These are phyloP conservation scores for Diutina neorugosa DNA, from an alignment of 1,139 yeast species.

Conservation along the genomic window DNA sequence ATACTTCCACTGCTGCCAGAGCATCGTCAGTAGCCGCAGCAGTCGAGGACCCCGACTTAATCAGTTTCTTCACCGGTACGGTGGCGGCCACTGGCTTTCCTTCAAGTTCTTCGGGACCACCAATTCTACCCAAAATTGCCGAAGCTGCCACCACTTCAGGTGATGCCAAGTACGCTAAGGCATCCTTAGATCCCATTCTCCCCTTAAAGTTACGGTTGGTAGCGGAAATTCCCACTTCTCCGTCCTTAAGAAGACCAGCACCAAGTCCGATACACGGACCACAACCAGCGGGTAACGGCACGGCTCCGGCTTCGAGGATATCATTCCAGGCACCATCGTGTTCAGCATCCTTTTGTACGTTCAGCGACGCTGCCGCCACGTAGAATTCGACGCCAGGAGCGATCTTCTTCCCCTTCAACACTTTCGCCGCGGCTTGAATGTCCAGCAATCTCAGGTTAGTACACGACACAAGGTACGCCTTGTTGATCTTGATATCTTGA, in stretches of 20 bases:
- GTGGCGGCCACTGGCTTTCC: slow-evolving; percentile 42
- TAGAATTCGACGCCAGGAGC: slow-evolving; percentile 88
- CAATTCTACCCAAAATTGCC: slow-evolving; percentile 87
- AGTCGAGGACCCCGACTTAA: slow-evolving; percentile 20
- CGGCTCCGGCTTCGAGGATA: slow-evolving; percentile 85
- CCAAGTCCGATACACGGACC: slow-evolving; percentile 99
- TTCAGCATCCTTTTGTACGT: slow-evolving; percentile 89
- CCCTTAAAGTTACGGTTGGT: slow-evolving; percentile 98
- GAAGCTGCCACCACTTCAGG: slow-evolving; percentile 99
- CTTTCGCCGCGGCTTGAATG: slow-evolving; percentile 87
- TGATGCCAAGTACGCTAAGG: slow-evolving; percentile 88
- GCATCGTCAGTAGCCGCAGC: slow-evolving; percentile 19
- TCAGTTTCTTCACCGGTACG: slow-evolving; percentile 35
- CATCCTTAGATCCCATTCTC: slow-evolving; percentile 97
- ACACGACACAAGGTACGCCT: slow-evolving; percentile 96
- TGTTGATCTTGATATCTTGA: slow-evolving; percentile 67
- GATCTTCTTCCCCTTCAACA: slow-evolving; percentile 67
- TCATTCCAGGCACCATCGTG: slow-evolving; percentile 85
- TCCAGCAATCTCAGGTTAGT: slow-evolving; percentile 91
- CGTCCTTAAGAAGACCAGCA: slow-evolving; percentile 81
- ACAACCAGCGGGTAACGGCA: slow-evolving; percentile 94
- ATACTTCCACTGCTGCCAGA: slow-evolving; percentile 47
- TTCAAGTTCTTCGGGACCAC: slow-evolving; percentile 75
- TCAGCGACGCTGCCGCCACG: slow-evolving; percentile 93
- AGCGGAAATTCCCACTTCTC: slow-evolving; percentile 97